A percentile compares a stretch with the other conserved stretches of the same genome.
Evolutionary conservation across 1,139 yeast species (phyloP).

Genomic region (Saccharomyces hybrid): DNA sequence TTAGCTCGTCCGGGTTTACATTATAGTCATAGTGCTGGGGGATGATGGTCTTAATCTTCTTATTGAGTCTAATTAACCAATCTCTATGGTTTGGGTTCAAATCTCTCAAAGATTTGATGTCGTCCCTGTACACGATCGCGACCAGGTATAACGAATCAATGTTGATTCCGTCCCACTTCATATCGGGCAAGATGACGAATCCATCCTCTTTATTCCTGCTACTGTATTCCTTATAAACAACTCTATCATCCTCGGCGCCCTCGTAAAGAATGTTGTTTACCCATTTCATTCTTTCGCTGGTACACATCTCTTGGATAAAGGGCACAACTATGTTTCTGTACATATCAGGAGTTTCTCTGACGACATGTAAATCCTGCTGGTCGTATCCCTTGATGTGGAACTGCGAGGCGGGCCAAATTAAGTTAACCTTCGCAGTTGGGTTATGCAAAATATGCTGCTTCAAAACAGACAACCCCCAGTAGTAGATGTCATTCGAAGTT

Average conservation of each 20-base stretch:
- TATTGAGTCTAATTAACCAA: constrained; percentile 44
- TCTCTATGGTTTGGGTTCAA: constrained; percentile 50
- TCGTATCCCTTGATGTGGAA: constrained; percentile 73
- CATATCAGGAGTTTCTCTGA: constrained; percentile 74
- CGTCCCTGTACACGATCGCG: constrained; percentile 64
- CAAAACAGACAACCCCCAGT: constrained; percentile 61
- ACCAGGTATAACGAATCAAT: constrained; percentile 67
- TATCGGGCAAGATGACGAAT: constrained; percentile 61
- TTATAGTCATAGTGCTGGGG: constrained; percentile 38
- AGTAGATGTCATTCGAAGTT: constrained; percentile 71
- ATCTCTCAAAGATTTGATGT: constrained; percentile 73
- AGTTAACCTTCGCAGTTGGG: constrained; percentile 67
- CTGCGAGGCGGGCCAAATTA: constrained; percentile 86
- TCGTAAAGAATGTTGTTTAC: constrained; percentile 74
- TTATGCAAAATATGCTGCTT: constrained; percentile 38
- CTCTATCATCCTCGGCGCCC: constrained; percentile 79
- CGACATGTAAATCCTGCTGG: constrained; percentile 48
- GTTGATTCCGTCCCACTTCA: constrained; percentile 87
- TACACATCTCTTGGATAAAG: constrained; percentile 67
- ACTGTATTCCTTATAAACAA: constrained; percentile 32
- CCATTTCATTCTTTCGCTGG: constrained; percentile 72
- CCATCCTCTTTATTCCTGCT: constrained; percentile 42
- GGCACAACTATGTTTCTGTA: constrained; percentile 60
- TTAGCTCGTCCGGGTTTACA: constrained; percentile 39
- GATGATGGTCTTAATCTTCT: constrained; percentile 42